Evolutionary conservation across 2,329 filamentous ascomycete genomes (phyloP), one percentile per base, ranked within the genome.

Genomic region (Pestalotiopsis sp.): DNA sequence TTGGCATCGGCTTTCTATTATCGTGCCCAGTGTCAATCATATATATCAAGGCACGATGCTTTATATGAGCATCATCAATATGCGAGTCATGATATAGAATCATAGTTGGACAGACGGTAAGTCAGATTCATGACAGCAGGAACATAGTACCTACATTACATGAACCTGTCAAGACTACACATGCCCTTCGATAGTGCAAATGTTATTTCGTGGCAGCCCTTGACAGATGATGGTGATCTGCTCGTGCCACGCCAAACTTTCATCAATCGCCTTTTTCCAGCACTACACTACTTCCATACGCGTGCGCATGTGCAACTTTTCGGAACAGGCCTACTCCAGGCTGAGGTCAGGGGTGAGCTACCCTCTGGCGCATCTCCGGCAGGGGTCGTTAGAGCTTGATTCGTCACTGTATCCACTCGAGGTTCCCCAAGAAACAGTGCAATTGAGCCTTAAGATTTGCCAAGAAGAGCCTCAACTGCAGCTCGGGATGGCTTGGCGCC

Each of bases 291-390:
- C 26, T 26, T 26, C 4, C 26, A 26, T 35, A 35, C 30, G 30
- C 30, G 30, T 35, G 30, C 30, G n/a, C 30, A 35, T 35, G 30
- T 35, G 30, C 44, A n/a, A 52, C 44, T 52, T 52, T 7, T 52
- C 44, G 44, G 44, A 52, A 52, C 44, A 52, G 44, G 44, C 44
- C 44, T 52, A 52, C 44, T 52, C 44, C 26, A 38, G 58, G 26
- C 58, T 35, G 24, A 58, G 26, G 58, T 61, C 58, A 61, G 58
- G 58, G 58, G 58, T 58, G 58, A 61, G 58, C 58, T 61, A 26
- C 44, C 44, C 11, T 52, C 44, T n/a, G 44, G 44, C 44, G 44
- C 44, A 52, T 39, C 14, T 11, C 30, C 13, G 58, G 30, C 58
- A 61, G 58, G 58, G 58, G 58, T 20, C n/a, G 17, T 14, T 20